Percentiles rank a stretch among this genome's conserved stretches.
phyloP scores from a whole-genome alignment of 148 eudicot species.

The Vaccinium myrtillus region DNA sequence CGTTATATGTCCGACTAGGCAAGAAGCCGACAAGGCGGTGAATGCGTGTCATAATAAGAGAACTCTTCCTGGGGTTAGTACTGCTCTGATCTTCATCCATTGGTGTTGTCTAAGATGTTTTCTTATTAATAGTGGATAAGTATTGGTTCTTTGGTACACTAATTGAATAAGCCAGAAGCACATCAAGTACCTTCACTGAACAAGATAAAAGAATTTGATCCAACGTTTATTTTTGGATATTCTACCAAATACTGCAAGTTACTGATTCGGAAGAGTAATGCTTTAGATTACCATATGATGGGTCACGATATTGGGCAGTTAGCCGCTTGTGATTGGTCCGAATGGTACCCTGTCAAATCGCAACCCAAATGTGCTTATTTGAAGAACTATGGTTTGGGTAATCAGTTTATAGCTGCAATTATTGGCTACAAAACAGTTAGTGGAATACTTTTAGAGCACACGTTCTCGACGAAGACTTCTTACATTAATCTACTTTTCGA shows the following conservation, averaged over 20 bases:
- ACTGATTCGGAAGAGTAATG: neutral
- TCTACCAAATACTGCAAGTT: neutral
- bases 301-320: neutral
- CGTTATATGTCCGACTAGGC: constrained; percentile 79
- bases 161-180: neutral
- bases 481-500: neutral
- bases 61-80: constrained; percentile 87
- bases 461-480: neutral
- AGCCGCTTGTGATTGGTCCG: neutral
- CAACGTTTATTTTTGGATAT: neutral
- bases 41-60: constrained; percentile 78
- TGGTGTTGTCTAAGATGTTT: neutral
- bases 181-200: neutral
- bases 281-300: neutral
- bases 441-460: neutral
- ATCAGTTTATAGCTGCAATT: neutral
- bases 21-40: constrained; percentile 93
- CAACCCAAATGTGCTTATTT: neutral
- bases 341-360: neutral
- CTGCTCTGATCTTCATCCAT: constrained; percentile 12
- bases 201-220: neutral
- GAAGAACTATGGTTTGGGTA: neutral
- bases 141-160: neutral
- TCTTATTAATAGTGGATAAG: neutral
- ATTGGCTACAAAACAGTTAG: neutral